phyloP scores from a whole-genome alignment of 257 asterid species.

The Scutellaria galericulata region DNA sequence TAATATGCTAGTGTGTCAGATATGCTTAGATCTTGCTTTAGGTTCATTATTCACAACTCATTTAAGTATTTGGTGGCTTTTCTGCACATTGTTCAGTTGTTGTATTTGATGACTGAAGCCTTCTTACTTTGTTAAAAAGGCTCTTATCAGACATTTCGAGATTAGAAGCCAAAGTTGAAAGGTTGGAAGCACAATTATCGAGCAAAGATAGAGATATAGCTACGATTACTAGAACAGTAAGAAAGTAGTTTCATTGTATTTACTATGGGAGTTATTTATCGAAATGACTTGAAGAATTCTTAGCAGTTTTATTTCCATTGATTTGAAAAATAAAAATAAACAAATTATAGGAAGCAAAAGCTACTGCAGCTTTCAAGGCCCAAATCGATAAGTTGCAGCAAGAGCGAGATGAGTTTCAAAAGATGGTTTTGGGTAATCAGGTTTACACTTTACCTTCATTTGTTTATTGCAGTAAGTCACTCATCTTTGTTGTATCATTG shows the following conservation, averaged over 20 bases:
- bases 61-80: conserved; percentile 4
- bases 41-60: background rate
- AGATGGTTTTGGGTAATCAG: conserved; percentile 68
- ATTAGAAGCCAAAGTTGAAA: conserved; percentile 88
- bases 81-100: background rate
- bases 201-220: conserved; percentile 90
- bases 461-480: background rate
- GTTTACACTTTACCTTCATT: conserved; percentile 39
- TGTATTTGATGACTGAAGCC: conserved; percentile 22
- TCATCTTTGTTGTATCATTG: conserved; percentile 10
- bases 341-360: conserved; percentile 70
- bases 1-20: background rate
- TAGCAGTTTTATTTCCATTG: background rate
- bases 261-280: conserved; percentile 12
- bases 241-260: conserved; percentile 27
- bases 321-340: conserved; percentile 7
- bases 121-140: conserved; percentile 43
- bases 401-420: conserved; percentile 63
- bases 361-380: conserved; percentile 57
- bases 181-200: conserved; percentile 71
- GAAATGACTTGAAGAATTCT: background rate
- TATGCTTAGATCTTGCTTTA: background rate
- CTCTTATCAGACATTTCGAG: conserved; percentile 90
- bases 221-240: conserved; percentile 82
- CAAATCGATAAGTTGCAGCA: conserved; percentile 64